These are phyloP conservation scores for Geosiphon pyriformis DNA, from an alignment of 192 early-diverging fungal species.

Conservation along the genomic window DNA sequence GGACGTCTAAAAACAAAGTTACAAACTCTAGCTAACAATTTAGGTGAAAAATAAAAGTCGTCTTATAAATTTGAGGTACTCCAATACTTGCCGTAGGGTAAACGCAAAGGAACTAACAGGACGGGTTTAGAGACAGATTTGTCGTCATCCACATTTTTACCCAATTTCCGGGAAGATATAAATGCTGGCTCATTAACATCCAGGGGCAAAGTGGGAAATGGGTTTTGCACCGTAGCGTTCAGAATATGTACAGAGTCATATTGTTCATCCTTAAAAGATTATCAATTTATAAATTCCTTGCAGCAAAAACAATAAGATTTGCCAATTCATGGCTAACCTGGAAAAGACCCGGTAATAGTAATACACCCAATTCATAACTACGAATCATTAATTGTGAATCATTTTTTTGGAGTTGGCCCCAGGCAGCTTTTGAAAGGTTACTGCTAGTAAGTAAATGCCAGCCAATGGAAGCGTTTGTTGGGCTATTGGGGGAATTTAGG, in stretches of 20 bases:
- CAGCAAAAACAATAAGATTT: not conserved
- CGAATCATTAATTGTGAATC: constrained; percentile 49
- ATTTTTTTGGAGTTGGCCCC: constrained; percentile 54
- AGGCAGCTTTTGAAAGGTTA: constrained; percentile 66
- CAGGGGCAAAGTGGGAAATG: constrained; percentile 19
- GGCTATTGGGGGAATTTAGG: not conserved
- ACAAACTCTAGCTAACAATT: no score
- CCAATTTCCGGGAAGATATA: not conserved
- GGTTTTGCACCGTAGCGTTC: constrained; percentile 28
- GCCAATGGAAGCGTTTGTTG: constrained; percentile 29
- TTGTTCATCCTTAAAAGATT: constrained; percentile 6
- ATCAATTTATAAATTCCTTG: not conserved
- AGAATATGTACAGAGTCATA: constrained; percentile 26
- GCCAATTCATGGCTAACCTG: constrained; percentile 39
- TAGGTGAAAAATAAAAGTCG: no score
- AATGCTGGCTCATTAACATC: constrained; percentile 1
- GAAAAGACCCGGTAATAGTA: constrained; percentile 50
- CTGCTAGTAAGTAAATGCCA: constrained; percentile 42
- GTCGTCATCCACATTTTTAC: not conserved
- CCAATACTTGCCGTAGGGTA: constrained; percentile 58
- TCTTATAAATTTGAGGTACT: constrained; percentile 34
- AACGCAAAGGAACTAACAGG: constrained; percentile 46
- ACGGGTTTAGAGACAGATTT: not conserved
- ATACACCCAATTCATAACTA: constrained; percentile 63
- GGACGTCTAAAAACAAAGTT: no score